Base-by-base conservation (phyloP, 2,329 filamentous ascomycete genomes). In the Aureobasidium sp. region DNA sequence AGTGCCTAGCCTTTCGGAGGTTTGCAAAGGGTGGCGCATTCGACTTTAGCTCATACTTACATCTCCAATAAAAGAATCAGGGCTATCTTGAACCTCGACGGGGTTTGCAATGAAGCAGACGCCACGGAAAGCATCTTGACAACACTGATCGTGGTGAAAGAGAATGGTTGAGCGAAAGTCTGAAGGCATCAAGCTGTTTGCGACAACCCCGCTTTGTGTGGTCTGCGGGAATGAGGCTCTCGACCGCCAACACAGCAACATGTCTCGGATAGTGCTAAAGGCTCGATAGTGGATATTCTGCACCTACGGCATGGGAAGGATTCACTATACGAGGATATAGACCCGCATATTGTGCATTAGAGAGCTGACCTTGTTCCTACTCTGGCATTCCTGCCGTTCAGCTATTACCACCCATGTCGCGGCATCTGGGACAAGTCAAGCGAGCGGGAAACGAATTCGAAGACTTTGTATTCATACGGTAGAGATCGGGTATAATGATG, bases 201-300 rank as follows among this genome's bases (percentile, higher is more conserved):
- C 30, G 30, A 29, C 7, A 29, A 35, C 42, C 42, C 42, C 42
- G 42, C 42, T 47, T 24, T 22, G 12, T 44, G 8, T 3, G 7
- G 25, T 21, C 12, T 44, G 40, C 32, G 29, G 30, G n/a, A n/a
- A 3, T 22, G 42, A 47, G 42, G 30, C 42, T 47, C 30, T 25
- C 34, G 11, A 35, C 24, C 30, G 41, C 30, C 41, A 32, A n/a
- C 41, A 32, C 42, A 47, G 29, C 29, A 5, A 34, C 24, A 47
- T 47, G 42, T 47, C 42, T 47, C 42, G 42, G 42, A 19, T 17
- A 47, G 10, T n/a, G 21, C 27, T 24, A 22, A 47, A 30, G 29
- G 42, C 42, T 25, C 30, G 42, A 47, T 47, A 47, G 42, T 47
- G 42, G 42, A 47, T 19, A 47, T 35, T 35, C 42, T 47, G 42